Conservation (phyloP, 441 rosid genomes). For the Pelargonium fulgidum region DNA sequence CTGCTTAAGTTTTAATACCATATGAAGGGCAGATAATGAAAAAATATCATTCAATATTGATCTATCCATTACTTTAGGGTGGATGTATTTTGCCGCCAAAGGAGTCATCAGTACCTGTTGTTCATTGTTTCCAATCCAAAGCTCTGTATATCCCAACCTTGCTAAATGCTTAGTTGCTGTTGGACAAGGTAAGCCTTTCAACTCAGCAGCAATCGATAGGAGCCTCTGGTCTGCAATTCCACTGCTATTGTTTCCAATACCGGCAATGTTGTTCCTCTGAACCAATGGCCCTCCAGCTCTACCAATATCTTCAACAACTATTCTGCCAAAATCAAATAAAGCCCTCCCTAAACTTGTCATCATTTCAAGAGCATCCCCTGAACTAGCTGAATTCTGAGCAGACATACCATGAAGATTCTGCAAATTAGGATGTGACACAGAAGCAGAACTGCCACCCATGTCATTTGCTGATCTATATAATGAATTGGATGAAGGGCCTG, state of each 20-base stretch:
- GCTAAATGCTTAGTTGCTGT: conserved; percentile 73
- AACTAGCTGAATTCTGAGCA: conserved; percentile 50
- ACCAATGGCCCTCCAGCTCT: conserved; percentile 50
- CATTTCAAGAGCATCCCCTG: conserved; percentile 97
- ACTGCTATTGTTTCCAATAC: conserved; percentile 28
- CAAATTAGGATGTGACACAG: conserved; percentile 29
- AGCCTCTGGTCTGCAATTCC: conserved; percentile 43
- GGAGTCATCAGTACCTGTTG: conserved; percentile 79
- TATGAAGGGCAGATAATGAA: conserved; percentile 47
- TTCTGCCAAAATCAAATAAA: conserved; percentile 91
- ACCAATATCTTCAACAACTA: conserved; percentile 95
- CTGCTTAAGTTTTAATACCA: conserved; percentile 54
- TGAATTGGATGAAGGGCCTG: conserved; percentile 23
- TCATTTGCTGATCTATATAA: conserved; percentile 32
- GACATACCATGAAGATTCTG: conserved; percentile 31
- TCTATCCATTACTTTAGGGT: conserved; percentile 77
- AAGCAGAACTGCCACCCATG: conserved; percentile 35
- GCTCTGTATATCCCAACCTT: conserved; percentile 64
- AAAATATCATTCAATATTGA: conserved; percentile 58
- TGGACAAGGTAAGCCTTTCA: conserved; percentile 86
- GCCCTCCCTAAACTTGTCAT: conserved; percentile 92
- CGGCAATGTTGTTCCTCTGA: conserved; percentile 34
- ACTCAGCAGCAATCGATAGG: conserved; percentile 51
- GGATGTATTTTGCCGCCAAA: conserved; percentile 71
- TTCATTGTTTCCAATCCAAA: conserved; percentile 89